Evolutionary conservation across 164 flowering plant genomes (phyloP), one percentile per base, ranked within the genome.

Genomic region (Magnolia changhungtana): DNA sequence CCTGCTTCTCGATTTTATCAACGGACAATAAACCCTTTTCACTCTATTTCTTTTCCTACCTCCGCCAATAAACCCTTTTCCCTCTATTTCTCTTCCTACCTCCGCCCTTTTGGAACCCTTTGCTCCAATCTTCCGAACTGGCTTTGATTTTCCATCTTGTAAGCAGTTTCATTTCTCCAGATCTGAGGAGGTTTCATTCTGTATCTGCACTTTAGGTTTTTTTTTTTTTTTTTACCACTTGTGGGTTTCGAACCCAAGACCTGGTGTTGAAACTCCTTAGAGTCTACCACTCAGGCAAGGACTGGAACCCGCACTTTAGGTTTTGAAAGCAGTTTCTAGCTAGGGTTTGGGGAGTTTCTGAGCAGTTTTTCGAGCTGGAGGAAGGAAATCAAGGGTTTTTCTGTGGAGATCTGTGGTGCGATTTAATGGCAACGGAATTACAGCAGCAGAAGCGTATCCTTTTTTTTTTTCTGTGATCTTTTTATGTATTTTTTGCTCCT

Each of bases 371-470:
- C 77, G 85, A 85, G 50, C 85, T 81, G 83, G 87, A 85, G 85
- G 74, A 75, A 58, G 45, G 19, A 67, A 29, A 29, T 27, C 45
- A 7, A 11, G 70, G 70, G 19, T 67, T 67, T 29, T 67, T 67
- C 70, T 80, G 77, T 50, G 82, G 81, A 51, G 85, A 84, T 31
- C 78, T 84, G 29, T 84, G 85, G 85, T 86, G 87, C 76, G 82
- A 83, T 78, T 73, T 76, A 50, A 78, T 82, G 83, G 82, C 84
- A 0, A 50, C 82, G 5, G 74, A 82, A 70, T n/a, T 72, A 13
- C 80, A 80, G 16, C 59, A 72, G n/a, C 78, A 80, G 63, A 80
- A 81, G 27, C 82, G 87, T 86, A 84, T 80, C 84, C 86, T 86
- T 80, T 63, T 1, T 2, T 45, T 73, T 8, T 24, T 52, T 8